Evolutionary conservation across 2,329 filamentous ascomycete species (phyloP).

Genomic region (Sclerotinia glacialis): DNA sequence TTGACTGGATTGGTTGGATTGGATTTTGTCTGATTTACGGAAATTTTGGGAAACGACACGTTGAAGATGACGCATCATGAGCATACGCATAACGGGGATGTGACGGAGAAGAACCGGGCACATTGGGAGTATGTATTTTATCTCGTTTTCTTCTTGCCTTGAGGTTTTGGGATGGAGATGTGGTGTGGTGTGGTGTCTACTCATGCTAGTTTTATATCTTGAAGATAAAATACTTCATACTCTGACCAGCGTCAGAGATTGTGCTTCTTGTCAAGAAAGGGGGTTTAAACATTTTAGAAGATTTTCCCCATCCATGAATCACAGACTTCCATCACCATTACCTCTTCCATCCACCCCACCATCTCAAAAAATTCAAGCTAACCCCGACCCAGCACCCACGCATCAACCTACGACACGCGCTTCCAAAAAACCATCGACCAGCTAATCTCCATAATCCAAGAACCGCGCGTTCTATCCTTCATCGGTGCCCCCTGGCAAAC

Average conservation of each 20-base stretch:
- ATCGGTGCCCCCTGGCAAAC: constrained; percentile 56
- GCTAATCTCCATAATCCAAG: constrained; percentile 54
- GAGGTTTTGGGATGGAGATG: background rate
- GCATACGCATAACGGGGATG: constrained; percentile 23
- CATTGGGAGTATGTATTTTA: constrained; percentile 43
- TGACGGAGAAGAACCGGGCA: constrained; percentile 42
- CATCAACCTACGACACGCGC: constrained; percentile 55
- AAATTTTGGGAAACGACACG: background rate
- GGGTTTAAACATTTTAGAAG: no score
- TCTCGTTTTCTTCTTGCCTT: background rate
- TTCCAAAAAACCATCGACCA: constrained; percentile 53
- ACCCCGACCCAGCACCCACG: constrained; percentile 43
- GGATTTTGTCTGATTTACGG: no score
- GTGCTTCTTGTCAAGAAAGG: background rate
- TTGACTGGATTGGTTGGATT: no score
- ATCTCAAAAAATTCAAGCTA: background rate
- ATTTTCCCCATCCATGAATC: background rate
- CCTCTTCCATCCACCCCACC: background rate
- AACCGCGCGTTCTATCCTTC: constrained; percentile 51
- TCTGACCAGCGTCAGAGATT: background rate
- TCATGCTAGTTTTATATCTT: background rate
- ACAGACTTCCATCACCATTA: background rate
- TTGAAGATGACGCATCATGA: constrained; percentile 1
- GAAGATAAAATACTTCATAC: background rate
- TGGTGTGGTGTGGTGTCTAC: background rate